A percentile compares a stretch with the other conserved stretches of the same genome.
These are phyloP conservation scores for Fagopyrum tataricum DNA, from an alignment of 148 eudicot species.

Conservation along the genomic window DNA sequence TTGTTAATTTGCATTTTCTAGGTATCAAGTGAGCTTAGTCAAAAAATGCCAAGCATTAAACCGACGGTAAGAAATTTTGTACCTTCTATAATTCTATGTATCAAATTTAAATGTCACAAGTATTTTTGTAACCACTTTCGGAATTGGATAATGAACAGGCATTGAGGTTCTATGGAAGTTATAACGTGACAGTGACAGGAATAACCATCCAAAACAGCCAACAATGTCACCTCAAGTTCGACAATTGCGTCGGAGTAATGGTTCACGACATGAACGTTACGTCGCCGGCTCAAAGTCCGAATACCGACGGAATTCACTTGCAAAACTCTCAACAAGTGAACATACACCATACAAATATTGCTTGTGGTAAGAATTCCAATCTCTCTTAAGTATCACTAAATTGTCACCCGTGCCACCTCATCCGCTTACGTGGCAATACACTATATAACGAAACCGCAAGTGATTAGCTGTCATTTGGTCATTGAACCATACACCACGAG, in stretches of 20 bases:
- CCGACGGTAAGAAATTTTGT: slow-evolving; percentile 67
- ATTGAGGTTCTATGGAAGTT: slow-evolving; percentile 75
- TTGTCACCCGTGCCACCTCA: too few relatives aligned
- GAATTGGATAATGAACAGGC: slow-evolving; percentile 47
- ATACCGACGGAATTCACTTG: slow-evolving; percentile 93
- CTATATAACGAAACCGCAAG: neutral
- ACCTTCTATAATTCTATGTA: neutral
- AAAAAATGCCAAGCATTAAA: slow-evolving; percentile 70
- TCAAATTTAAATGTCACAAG: neutral
- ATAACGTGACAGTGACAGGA: slow-evolving; percentile 79
- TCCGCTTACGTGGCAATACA: too few relatives aligned
- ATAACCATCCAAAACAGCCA: slow-evolving; percentile 88
- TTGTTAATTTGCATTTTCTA: slow-evolving; percentile 20
- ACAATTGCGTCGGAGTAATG: slow-evolving; percentile 62
- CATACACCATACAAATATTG: slow-evolving; percentile 61
- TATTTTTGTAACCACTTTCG: neutral
- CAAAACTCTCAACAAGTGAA: slow-evolving; percentile 73
- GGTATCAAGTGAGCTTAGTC: slow-evolving; percentile 46
- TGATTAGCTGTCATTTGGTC: neutral
- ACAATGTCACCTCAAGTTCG: slow-evolving; percentile 86
- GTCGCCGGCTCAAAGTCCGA: slow-evolving; percentile 90
- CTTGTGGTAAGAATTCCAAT: slow-evolving; percentile 49
- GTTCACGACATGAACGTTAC: slow-evolving; percentile 48
- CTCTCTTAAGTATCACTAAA: neutral
- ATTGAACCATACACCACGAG: neutral